Percentiles rank a stretch among this genome's conserved stretches.
These are phyloP conservation scores for Fusarium sp. DNA, from an alignment of 2,329 filamentous ascomycete species.

Conservation along the genomic window DNA sequence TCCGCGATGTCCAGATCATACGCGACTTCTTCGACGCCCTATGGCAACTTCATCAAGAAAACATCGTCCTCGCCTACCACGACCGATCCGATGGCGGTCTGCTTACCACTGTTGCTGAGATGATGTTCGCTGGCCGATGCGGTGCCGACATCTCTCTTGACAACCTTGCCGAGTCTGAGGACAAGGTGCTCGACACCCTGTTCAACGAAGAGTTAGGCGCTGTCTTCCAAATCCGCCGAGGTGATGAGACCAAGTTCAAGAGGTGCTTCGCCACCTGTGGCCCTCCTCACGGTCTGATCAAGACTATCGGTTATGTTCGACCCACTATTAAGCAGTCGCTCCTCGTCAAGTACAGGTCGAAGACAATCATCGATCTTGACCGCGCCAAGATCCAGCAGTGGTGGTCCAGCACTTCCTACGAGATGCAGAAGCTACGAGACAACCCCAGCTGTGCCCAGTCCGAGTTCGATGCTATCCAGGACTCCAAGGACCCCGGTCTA, in stretches of 20 bases:
- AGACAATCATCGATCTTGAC: conserved; percentile 77
- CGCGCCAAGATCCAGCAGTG: conserved; percentile 84
- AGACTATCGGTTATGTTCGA: conserved; percentile 85
- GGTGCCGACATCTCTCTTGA: conserved; percentile 90
- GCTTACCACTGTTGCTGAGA: conserved; percentile 91
- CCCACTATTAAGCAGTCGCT: conserved; percentile 80
- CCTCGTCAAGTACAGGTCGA: conserved; percentile 79
- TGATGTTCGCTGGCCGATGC: conserved; percentile 97
- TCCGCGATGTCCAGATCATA: conserved; percentile 84
- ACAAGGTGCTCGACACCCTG: conserved; percentile 79
- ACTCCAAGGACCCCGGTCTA: conserved; percentile 85
- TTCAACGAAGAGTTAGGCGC: conserved; percentile 98
- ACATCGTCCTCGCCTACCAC: conserved; percentile 89
- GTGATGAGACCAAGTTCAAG: conserved; percentile 87
- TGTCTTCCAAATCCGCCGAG: conserved; percentile 92
- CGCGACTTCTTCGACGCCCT: conserved; percentile 94
- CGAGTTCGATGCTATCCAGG: conserved; percentile 82
- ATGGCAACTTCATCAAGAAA: conserved; percentile 70
- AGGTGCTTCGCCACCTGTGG: conserved; percentile 93
- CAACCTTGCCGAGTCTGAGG: conserved; percentile 74
- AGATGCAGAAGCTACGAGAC: conserved; percentile 92
- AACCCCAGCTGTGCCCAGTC: conserved; percentile 89
- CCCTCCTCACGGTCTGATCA: conserved; percentile 84
- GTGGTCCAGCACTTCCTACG: conserved; percentile 90
- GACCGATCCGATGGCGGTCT: conserved; percentile 95